phyloP scores from a whole-genome alignment of 306 rosid species.

The Albizia julibrissin region DNA sequence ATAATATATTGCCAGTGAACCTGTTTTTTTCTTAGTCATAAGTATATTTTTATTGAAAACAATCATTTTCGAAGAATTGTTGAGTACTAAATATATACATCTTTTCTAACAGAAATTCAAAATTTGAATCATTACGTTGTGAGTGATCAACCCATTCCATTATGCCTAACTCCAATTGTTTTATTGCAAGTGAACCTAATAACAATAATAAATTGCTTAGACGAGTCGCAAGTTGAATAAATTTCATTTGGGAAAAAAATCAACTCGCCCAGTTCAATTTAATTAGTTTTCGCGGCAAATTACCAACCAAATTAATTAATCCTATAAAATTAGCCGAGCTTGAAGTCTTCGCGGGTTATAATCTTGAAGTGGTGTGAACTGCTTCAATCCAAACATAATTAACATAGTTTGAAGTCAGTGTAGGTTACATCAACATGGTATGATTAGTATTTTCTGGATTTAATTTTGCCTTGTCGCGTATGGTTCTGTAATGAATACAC shows the following conservation, averaged over 20 bases:
- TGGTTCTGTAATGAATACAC: constrained; percentile 1
- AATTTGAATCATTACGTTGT: no score
- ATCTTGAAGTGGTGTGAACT: neutral
- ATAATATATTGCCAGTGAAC: neutral
- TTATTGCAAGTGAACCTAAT: neutral
- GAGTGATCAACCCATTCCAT: no score
- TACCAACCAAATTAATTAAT: neutral
- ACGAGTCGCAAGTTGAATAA: neutral
- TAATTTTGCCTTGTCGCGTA: neutral
- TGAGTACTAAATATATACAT: no score
- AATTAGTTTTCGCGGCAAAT: neutral
- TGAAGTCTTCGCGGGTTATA: neutral
- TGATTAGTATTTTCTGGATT: neutral
- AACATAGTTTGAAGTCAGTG: neutral
- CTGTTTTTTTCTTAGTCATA: neutral
- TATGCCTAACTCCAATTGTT: no score
- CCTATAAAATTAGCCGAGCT: neutral
- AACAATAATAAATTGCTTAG: neutral
- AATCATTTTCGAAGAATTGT: no score
- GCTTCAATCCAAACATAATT: neutral
- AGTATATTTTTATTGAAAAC: no score
- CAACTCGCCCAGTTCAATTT: neutral
- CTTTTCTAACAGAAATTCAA: accelerated
- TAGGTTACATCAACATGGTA: neutral
- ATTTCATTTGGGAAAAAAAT: neutral